These are phyloP conservation scores for Alternaria panax DNA, from an alignment of 2,329 filamentous ascomycete genomes.

Conservation along the genomic window DNA sequence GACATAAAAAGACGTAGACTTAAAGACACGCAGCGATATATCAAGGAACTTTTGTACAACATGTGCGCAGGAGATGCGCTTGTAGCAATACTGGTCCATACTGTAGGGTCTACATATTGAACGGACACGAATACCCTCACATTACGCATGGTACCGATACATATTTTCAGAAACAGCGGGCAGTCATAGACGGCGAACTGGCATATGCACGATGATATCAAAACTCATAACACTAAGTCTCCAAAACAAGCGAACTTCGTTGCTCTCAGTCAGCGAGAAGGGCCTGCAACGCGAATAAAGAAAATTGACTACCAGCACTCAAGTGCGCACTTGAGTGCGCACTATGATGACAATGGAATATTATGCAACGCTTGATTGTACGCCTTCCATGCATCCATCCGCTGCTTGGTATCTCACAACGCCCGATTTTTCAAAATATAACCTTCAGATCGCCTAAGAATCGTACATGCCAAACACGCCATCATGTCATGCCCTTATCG, in stretches of 20 bases:
- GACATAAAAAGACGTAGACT: background rate
- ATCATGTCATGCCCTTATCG: constrained; percentile 22
- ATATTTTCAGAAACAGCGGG: background rate
- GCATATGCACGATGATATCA: background rate
- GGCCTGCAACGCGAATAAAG: background rate
- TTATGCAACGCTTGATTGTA: constrained; percentile 4
- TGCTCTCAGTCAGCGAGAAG: background rate
- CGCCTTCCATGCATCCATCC: constrained; percentile 9
- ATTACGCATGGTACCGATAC: background rate
- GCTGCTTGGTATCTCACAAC: constrained; percentile 25
- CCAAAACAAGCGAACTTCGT: background rate
- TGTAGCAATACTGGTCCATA: constrained; percentile 8
- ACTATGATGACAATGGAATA: background rate
- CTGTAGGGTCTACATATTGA: background rate
- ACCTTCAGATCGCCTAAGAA: constrained; percentile 20
- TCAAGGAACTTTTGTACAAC: constrained; percentile 5
- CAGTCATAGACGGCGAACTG: background rate
- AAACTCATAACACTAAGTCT: background rate
- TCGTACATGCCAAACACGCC: constrained; percentile 19
- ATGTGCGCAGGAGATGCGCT: constrained; percentile 9
- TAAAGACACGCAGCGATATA: background rate
- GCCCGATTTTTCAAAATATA: constrained; percentile 25
- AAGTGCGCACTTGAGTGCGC: background rate
- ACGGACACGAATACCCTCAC: background rate
- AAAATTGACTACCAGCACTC: background rate